Conservation (phyloP, 192 early-diverging fungal genomes). For the Coemansia sp. region DNA sequence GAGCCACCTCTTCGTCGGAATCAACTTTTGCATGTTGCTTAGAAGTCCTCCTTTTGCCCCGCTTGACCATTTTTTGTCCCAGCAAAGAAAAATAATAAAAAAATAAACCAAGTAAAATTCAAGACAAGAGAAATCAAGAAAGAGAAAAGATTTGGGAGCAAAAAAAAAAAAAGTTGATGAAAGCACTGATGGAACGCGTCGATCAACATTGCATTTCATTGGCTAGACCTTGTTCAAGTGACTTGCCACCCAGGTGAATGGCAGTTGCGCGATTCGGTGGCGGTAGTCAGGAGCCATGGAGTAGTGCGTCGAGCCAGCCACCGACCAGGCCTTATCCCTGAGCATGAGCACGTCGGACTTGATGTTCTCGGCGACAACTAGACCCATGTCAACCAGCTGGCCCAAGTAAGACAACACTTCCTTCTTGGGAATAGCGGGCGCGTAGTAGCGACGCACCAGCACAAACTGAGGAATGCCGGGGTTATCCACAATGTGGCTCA, state of each 20-base stretch:
- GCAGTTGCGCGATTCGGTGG: conserved; percentile 1
- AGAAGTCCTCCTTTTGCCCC: conserved; percentile 9
- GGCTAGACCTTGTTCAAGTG: conserved; percentile 5
- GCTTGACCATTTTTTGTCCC: neutral
- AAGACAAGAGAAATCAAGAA: conserved; percentile 3
- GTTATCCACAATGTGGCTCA: conserved; percentile 30
- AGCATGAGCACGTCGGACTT: neutral
- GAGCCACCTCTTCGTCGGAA: neutral
- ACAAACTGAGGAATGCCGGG: conserved; percentile 39
- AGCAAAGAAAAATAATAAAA: neutral
- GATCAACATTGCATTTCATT: neutral
- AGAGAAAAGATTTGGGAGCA: conserved; percentile 13
- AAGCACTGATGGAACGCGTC: neutral
- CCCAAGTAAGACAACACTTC: conserved; percentile 37
- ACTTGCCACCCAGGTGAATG: neutral
- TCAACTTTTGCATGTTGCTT: neutral
- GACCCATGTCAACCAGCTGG: conserved; percentile 20
- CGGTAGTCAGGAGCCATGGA: conserved; percentile 17
- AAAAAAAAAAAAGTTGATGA: conserved; percentile 8
- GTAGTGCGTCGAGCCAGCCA: conserved; percentile 27
- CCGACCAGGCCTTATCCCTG: neutral
- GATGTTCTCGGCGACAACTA: conserved; percentile 21
- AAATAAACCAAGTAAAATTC: conserved; percentile 11
- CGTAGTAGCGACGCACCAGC: conserved; percentile 40
- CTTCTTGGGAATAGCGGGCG: conserved; percentile 28